Percentiles rank a stretch among this genome's conserved stretches.
Evolutionary conservation across 2,329 filamentous ascomycete genomes (phyloP).

Genomic region (Penicillium sp.): DNA sequence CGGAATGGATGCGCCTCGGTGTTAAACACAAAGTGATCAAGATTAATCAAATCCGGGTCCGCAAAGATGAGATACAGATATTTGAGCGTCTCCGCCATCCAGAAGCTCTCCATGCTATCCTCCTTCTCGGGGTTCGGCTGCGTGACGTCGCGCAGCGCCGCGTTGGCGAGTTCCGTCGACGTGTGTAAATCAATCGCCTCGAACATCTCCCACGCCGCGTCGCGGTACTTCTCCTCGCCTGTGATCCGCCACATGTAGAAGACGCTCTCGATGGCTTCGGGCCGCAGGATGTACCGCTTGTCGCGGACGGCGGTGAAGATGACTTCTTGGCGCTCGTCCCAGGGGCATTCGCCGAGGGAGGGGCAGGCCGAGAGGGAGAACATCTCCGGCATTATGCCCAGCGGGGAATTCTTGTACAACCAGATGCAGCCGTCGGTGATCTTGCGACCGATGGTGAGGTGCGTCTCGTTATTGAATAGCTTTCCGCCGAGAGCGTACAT

Average conservation of each 20-base stretch:
- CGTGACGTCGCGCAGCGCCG: conserved; percentile 44
- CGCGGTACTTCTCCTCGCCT: conserved; percentile 51
- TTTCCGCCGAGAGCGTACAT: conserved; percentile 63
- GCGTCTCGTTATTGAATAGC: conserved; percentile 53
- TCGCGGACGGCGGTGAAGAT: conserved; percentile 13
- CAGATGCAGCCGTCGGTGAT: conserved; percentile 63
- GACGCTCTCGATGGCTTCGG: conserved; percentile 62
- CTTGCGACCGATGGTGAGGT: conserved; percentile 50
- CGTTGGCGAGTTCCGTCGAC: conserved; percentile 43
- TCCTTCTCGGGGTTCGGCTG: conserved; percentile 18
- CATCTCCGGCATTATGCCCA: conserved; percentile 64
- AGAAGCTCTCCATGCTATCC: conserved; percentile 44
- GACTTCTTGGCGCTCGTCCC: conserved; percentile 1
- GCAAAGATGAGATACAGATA: conserved; percentile 44
- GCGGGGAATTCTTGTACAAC: conserved; percentile 58
- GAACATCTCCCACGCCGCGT: conserved; percentile 52
- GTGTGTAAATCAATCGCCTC: conserved; percentile 43
- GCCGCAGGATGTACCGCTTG: conserved; percentile 24
- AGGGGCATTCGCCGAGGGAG: conserved; percentile 45
- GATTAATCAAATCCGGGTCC: conserved; percentile 34
- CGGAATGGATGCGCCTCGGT: conserved; percentile 21
- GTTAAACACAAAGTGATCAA: conserved; percentile 38
- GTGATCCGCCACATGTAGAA: conserved; percentile 63
- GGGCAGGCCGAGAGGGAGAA: conserved; percentile 57
- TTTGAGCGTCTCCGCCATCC: conserved; percentile 44